These are phyloP conservation scores for Leptodermis oblonga DNA, from an alignment of 257 asterid genomes.

Conservation along the genomic window DNA sequence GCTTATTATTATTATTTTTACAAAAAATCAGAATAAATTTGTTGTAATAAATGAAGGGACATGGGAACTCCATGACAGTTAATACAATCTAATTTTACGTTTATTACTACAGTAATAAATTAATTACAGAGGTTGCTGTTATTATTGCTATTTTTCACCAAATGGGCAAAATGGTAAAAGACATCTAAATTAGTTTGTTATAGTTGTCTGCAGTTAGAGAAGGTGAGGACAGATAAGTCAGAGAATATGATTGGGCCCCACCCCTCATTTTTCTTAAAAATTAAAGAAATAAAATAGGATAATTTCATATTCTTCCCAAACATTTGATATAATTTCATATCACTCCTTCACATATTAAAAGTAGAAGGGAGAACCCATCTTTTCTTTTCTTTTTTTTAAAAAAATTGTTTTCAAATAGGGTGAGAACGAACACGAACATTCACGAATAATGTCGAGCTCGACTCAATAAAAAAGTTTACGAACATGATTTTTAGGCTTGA, in stretches of 20 bases:
- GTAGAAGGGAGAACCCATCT: not conserved
- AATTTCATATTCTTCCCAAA: not conserved
- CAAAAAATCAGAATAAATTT: no score
- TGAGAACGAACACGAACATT: no score
- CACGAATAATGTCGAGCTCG: no score
- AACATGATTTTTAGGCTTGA: no score
- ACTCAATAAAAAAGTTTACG: no score
- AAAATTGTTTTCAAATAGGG: no score
- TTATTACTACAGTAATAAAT: constrained; percentile 2
- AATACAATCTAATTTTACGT: not conserved
- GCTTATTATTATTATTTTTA: no score
- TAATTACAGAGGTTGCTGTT: not conserved
- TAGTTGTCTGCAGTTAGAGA: constrained; percentile 19
- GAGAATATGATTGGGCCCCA: not conserved
- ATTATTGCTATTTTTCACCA: not conserved
- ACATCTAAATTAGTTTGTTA: constrained; percentile 7
- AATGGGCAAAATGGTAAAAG: constrained; percentile 1
- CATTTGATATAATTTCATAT: not conserved
- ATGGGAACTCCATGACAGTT: constrained; percentile 1
- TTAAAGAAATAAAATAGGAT: not conserved
- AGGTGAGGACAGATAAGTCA: not conserved
- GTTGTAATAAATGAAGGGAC: constrained; percentile 9
- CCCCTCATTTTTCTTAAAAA: not conserved
- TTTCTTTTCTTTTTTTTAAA: no score
- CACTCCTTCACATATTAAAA: not conserved